Base-by-base conservation (phyloP, 2,329 filamentous ascomycete genomes). In the Talaromyces sp. region DNA sequence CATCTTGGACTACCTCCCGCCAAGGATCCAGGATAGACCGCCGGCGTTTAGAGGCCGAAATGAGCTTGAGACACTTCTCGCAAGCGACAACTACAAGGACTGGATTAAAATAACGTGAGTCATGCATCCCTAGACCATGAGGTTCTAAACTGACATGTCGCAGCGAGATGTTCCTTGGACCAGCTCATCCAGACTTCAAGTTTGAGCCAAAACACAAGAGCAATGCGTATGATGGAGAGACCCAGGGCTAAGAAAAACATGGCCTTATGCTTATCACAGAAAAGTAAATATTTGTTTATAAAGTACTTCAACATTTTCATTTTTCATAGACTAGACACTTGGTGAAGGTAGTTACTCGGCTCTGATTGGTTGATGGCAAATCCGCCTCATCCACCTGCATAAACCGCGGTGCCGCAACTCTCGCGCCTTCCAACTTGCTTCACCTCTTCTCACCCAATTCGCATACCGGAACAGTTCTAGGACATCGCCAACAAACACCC, bases 171-270 rank as follows among this genome's bases (percentile, higher is more conserved):
- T 99, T 96, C 80, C 83, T 99, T 19, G 95, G 95, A 8, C 91
- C 91, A 52, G 90, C 91, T 7, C 91, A 96, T 67, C 87, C 90
- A 43, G 89, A 90, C 68, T 99, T 98, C 82, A 88, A 89, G 66
- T 99, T 98, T 78, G 87, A 93, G 78, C 95, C 95, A 3, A 99
- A 99, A 82, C 95, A 99, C 81, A 98, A 96, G 81, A 95, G 91
- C 53, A 96, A 96, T 72, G 85, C 88, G 58, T 96, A 96, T 71
- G 89, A 93, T 68, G 86, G 89, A 55, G 91, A 92, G 75, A 89
- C 87, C 1, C 87, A 91, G 71, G 88, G 89, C 55, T 89, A 75
- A 62, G 59, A 1, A 38, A 29, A 14, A 38, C 24, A 55, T 38
- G 9, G 3, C 10, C 7, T 13, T 52, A 9, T 27, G 13, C 49